Evolutionary conservation across 805 yeast species (phyloP).

Genomic region (Myxozyma vanderwaltii): DNA sequence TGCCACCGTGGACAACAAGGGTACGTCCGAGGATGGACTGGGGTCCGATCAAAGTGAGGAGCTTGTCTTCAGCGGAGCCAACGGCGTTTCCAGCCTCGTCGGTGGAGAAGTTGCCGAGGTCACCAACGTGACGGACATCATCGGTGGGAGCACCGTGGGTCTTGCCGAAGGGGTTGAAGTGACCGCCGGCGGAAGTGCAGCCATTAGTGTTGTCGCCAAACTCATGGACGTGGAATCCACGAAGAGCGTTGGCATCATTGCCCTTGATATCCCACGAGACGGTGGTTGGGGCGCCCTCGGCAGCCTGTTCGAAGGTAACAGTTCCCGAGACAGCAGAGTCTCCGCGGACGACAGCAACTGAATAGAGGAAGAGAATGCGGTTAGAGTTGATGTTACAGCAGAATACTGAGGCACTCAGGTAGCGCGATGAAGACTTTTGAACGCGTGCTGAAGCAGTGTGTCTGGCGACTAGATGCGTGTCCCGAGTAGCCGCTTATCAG

Average conservation of each 20-base stretch:
- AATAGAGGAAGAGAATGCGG: not conserved
- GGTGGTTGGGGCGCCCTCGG: constrained; percentile 81
- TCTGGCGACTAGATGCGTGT: not conserved
- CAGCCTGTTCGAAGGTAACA: constrained; percentile 81
- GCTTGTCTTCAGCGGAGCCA: constrained; percentile 77
- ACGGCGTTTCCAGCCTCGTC: constrained; percentile 88
- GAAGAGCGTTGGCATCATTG: constrained; percentile 79
- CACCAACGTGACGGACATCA: constrained; percentile 83
- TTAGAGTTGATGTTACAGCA: not conserved
- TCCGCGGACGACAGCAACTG: constrained; percentile 95
- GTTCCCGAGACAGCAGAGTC: constrained; percentile 86
- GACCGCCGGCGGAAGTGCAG: constrained; percentile 98
- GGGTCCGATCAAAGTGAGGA: constrained; percentile 81
- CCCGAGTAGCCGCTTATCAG: not conserved
- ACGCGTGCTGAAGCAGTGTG: no score
- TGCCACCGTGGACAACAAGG: constrained; percentile 84
- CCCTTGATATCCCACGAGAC: constrained; percentile 88
- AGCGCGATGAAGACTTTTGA: no score
- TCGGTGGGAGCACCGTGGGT: constrained; percentile 92
- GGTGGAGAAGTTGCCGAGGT: constrained; percentile 90
- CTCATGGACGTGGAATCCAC: constrained; percentile 98
- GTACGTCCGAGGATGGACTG: constrained; percentile 88
- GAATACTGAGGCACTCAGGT: not conserved
- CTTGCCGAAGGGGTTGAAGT: constrained; percentile 88
- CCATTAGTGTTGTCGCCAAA: constrained; percentile 99